Base-by-base conservation (phyloP, 805 yeast genomes). In the Metschnikowia sp. region DNA sequence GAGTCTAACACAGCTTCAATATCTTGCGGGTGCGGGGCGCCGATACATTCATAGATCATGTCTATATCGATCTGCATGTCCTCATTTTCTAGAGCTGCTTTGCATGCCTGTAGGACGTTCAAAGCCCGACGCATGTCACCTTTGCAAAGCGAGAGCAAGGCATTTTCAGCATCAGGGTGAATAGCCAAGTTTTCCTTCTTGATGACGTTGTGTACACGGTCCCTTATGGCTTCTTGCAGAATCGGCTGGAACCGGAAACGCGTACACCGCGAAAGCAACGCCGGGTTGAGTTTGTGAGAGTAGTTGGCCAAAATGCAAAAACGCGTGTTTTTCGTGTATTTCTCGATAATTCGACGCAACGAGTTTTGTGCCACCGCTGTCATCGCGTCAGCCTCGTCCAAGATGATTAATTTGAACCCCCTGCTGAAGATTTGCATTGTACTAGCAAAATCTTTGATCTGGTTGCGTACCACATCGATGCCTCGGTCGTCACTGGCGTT, bases 401-500 rank as follows among this genome's bases (percentile, higher is more conserved):
- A 71, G n/a, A 92, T 88, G 49, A 92, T 85, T 57, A 92, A 72
- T 62, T 92, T 92, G 76, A 90, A 90, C 11, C 94, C 95, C 45
- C 78, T 76, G 50, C 83, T 76, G 68, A 92, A 94, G 45, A 94
- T 92, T 65, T 94, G 99, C 76, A 89, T 83, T 1, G 99, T 94
- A 30, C 92, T 82, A 10, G 99, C 99, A 71, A 94, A 94, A 57
- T 86, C 90, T 75, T 94, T 94, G 72, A 94, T 90, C 68, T 90
- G 97, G 60, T 94, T 94, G 54, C 99, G 79, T n/a, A 94, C 98
- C 39, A 94, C 97, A 58, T 89, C 96, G 56, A 94, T 94, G 55
- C 99, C 99, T 69, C 99, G 81, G 65, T 94, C 99, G 66, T 94
- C 99, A 4, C 95, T 85, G 4, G 99, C 99, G 68, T 94, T 94